phyloP scores from a whole-genome alignment of 352 stramenopile species.

The Phytopythium chamaehyphon region DNA sequence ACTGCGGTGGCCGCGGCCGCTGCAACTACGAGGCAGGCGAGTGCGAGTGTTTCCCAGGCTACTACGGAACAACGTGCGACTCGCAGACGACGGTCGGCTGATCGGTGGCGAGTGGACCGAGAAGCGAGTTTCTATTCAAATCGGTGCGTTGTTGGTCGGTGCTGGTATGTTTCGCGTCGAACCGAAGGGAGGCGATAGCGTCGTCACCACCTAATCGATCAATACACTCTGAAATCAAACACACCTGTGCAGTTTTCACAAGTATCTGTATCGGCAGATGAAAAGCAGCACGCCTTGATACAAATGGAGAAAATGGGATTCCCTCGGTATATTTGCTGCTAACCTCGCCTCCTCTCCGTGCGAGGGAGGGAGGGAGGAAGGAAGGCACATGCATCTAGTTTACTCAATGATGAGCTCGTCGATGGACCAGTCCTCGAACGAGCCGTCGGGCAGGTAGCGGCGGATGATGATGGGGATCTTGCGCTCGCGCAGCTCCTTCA shows the following conservation, averaged over 20 bases:
- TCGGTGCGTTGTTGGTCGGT: background rate
- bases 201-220: background rate
- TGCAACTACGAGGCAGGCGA: slow-evolving; percentile 93
- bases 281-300: background rate
- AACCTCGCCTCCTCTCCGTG: background rate
- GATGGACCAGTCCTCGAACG: slow-evolving; percentile 99
- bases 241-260: too few relatives aligned
- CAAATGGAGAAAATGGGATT: background rate
- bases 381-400: slow-evolving; percentile 14
- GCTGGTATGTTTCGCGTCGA: background rate
- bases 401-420: slow-evolving; percentile 99
- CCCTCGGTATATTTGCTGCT: slow-evolving; percentile 2
- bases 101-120: slow-evolving; percentile 6
- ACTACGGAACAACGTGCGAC: slow-evolving; percentile 92
- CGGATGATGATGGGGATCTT: slow-evolving; percentile 99
- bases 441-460: slow-evolving; percentile 97
- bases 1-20: slow-evolving; percentile 93
- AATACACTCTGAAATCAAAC: slow-evolving; percentile 1
- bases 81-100: slow-evolving; percentile 81
- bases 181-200: background rate
- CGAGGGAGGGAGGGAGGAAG: background rate
- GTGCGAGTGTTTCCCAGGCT: slow-evolving; percentile 94
- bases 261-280: background rate
- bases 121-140: background rate
- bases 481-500: slow-evolving; percentile 98